Evolutionary conservation across 2,329 filamentous ascomycete genomes (phyloP), one percentile per base, ranked within the genome.

Genomic region (Pseudocercospora eumusae): DNA sequence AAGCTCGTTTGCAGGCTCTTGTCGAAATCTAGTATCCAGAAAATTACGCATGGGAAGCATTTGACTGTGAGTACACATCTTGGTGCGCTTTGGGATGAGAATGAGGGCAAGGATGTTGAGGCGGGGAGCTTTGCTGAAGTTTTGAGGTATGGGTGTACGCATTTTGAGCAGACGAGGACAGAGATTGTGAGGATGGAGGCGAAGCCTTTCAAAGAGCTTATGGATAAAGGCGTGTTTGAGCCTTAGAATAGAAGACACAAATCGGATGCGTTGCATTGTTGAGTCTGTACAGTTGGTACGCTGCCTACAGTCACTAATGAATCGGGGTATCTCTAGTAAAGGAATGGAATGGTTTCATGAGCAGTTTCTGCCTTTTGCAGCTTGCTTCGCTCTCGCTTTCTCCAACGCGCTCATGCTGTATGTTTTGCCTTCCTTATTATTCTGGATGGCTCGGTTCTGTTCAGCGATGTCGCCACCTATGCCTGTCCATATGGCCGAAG

Each of bases 81-180:
- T 31, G 72, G 71, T 4, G 53, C 66, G n/a, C 58, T 74, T 21
- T 73, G 68, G 69, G 72, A 75, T 56, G 60, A 62, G 57, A 56
- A 69, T 31, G 62, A 61, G 8, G 68, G 66, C 20, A 70, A 71
- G 28, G 61, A 67, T 59, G 60, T 67, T 25, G 65, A 68, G 54
- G 44, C 56, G 25, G 73, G 72, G n/a, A 74, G 72, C 2, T 75
- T 73, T 65, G 72, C 68, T 11, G 69, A 69, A 63, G 45, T 72
- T 23, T 59, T 74, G 33, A 69, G 73, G 58, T 73, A 74, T 60
- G 73, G 71, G 8, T 67, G 61, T 33, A 63, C 69, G n/a, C 66
- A 73, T 65, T 73, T 73, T 54, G 68, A 69, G 52, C 72, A 74
- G 65, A 68, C 65, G 10, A 49, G 64, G 31, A 55, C 59, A 5